Percentiles rank a stretch among this genome's conserved stretches.
Conservation (phyloP, 2,329 filamentous ascomycete genomes). For the Reticulascus tulasneorum region DNA sequence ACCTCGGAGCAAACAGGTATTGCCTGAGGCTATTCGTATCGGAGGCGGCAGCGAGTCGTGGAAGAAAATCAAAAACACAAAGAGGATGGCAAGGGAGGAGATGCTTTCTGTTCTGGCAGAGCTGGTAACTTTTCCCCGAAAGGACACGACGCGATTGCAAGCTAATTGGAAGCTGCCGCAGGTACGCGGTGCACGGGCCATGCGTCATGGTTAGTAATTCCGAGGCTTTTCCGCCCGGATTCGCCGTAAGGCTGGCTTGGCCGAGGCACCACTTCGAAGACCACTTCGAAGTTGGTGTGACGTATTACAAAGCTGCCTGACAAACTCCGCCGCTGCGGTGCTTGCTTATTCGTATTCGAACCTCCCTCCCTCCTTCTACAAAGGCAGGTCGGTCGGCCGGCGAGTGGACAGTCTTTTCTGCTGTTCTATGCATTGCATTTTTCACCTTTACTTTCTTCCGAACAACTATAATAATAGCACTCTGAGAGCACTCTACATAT, state of each 20-base stretch:
- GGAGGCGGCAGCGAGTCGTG: constrained; percentile 1
- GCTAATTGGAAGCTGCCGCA: constrained; percentile 17
- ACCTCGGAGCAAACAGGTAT: no score
- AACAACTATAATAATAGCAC: constrained; percentile 12
- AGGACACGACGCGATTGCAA: constrained; percentile 21
- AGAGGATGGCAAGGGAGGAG: constrained; percentile 4
- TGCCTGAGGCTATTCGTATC: no score
- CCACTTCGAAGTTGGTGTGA: constrained; percentile 15
- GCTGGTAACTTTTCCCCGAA: constrained; percentile 11
- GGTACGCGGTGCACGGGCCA: neutral
- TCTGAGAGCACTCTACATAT: neutral
- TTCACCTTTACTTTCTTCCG: constrained; percentile 8
- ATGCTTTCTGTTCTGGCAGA: constrained; percentile 8
- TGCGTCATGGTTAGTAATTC: neutral
- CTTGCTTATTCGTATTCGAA: constrained; percentile 5
- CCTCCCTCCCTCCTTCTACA: constrained; percentile 4
- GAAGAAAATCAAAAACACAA: no score
- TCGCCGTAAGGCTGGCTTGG: neutral
- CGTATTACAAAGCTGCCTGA: constrained; percentile 40
- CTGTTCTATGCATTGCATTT: neutral
- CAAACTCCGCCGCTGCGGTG: constrained; percentile 16
- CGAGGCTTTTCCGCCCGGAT: constrained; percentile 1
- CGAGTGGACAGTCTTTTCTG: no score
- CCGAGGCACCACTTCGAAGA: constrained; percentile 4
- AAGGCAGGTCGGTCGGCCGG: no score